phyloP scores from a whole-genome alignment of 2,329 filamentous ascomycete species.

The Paecilomyces formosus region DNA sequence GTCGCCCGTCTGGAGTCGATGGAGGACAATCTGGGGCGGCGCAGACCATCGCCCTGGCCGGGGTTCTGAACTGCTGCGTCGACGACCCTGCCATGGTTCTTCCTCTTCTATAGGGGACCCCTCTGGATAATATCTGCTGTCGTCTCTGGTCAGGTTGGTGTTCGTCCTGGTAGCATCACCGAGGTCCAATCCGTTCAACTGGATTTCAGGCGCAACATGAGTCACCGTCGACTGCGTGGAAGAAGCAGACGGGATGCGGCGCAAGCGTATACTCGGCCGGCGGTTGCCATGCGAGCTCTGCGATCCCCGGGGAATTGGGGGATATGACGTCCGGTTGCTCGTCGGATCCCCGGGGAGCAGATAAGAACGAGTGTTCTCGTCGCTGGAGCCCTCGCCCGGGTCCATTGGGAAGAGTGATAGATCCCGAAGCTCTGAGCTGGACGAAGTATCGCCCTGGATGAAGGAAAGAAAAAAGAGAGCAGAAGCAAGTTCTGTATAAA shows the following conservation, averaged over 20 bases:
- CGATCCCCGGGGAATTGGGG: neutral
- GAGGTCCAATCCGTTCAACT: slow-evolving; percentile 7
- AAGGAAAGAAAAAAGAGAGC: neutral
- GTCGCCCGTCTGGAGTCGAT: slow-evolving; percentile 13
- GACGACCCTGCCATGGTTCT: slow-evolving; percentile 20
- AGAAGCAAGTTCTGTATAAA: neutral
- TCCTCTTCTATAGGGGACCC: slow-evolving; percentile 17
- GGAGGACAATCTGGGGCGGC: slow-evolving; percentile 12
- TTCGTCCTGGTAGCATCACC: neutral
- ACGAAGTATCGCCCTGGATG: neutral
- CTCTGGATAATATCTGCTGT: neutral
- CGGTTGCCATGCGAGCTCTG: slow-evolving; percentile 1
- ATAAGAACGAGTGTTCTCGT: neutral
- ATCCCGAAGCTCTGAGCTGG: neutral
- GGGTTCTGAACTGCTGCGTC: slow-evolving; percentile 36
- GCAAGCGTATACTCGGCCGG: slow-evolving; percentile 12
- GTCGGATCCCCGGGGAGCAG: neutral
- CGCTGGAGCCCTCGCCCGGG: neutral
- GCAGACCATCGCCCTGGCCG: slow-evolving; percentile 26
- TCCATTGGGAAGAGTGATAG: neutral
- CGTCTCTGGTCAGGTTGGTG: neutral
- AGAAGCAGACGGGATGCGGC: slow-evolving; percentile 9
- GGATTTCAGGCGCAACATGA: neutral
- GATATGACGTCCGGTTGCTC: neutral
- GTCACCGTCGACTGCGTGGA: neutral